Evolutionary conservation across 164 flowering plant genomes (phyloP), one percentile per base, ranked within the genome.

Genomic region (Umbellularia californica): DNA sequence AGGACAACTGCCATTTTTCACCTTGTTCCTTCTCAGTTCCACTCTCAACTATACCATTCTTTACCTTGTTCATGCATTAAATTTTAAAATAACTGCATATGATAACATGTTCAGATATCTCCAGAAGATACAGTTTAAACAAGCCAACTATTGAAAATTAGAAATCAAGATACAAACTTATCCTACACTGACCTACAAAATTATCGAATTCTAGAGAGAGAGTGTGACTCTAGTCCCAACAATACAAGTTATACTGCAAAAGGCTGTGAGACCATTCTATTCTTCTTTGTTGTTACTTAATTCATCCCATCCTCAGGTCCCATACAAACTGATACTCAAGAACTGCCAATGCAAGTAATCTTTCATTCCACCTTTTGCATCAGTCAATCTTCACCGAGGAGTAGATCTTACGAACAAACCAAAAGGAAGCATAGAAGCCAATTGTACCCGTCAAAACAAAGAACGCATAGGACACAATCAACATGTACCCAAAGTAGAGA

Each of bases 361-460:
- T 52, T 52, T 33, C 65, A 63, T 17, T 35, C 22, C 69, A 65
- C 20, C 25, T 58, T 58, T 23, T 15, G 41, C 65, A 55, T 55
- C 60, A 55, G 60, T 55, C 60, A 15, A 55, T 55, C 60, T 55
- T 55, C 60, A 55, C 60, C n/a, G 60, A 55, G 60, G 60, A 82
- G 76, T 83, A 85, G 47, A 85, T 85, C 66, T 79, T 73, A 35
- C 84, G 69, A 10, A 81, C 81, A 69, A 85, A 85, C 83, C 82
- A 78, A 82, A 84, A 83, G 81, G 84, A 84, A 11, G 87, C 87
- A 71, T 72, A 83, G 74, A 84, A 84, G 35, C 85, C 87, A 22
- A 85, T 83, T 28, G 84, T 78, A 11, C 87, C 87, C 5, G 85
- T 85, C 58, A 84, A 74, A 9, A 80, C 87, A 12, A 85, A 83